Base-by-base conservation (phyloP, 768 basidiomycete species). In the Ramaria rubella region DNA sequence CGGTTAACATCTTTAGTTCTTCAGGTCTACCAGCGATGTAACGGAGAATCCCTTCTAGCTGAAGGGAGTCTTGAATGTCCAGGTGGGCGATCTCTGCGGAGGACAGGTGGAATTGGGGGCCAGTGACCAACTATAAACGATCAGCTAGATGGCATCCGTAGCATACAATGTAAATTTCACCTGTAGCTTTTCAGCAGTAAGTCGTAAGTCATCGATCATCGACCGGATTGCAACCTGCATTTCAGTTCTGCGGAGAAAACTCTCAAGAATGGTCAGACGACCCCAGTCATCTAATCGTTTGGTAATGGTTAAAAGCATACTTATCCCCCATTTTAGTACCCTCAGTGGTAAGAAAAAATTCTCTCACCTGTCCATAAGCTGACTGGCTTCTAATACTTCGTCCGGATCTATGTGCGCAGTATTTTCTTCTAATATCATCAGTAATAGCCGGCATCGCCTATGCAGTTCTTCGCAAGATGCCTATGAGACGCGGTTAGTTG, bases 11-110 rank as follows among this genome's bases (percentile, higher is more conserved):
- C 23, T 50, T 50, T 15, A 50, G n/a, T n/a, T 50, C 49, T 33
- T 5, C 49, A 4, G 49, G 30, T 27, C 49, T n/a, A 29, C 49
- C 49, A 50, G 49, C 49, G 21, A 50, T 27, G 26, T 50, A 50
- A 19, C 24, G 49, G 26, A 50, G 4, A 21, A 50, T 50, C 15
- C 49, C 49, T 33, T 50, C 2, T 15, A 27, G 15, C 30, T 50
- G 26, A 21, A 50, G 49, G 15, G 49, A 50, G 26, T 50, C 49
- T 33, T 50, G 49, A 33, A 50, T 50, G 30, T 50, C 49, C n/a
- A 50, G 49, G 30, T 50, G 49, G 5, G 49, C 30, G 23, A 29
- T 29, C 30, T 50, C 49, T 9, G 49, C 49, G 14, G 49, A 27
- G 30, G 49, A 50, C n/a, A 33, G 21, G 15, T 50, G 49, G 3